Evolutionary conservation across 495 filamentous ascomycete species (phyloP), one percentile per base, ranked within the genome.

Genomic region (Penicillium robsamsonii): DNA sequence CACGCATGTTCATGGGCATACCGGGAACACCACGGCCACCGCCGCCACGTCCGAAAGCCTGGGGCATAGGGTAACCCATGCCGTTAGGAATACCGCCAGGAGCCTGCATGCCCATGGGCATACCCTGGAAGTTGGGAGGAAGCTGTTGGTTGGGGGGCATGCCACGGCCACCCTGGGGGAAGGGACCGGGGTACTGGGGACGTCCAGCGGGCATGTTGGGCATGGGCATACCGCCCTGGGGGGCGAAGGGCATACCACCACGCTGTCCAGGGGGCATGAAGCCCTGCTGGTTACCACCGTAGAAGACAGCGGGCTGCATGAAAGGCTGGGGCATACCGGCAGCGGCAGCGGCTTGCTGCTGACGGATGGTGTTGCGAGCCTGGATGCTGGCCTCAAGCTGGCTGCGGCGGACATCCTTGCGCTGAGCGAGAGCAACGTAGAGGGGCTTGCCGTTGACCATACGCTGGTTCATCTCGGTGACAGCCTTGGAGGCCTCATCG

Each of bases 341-440:
- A 50, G 86, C 90, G 51, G 95, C 92, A 50, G 92, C 93, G 64
- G 91, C 88, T 77, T 99, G 94, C 80, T 97, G 95, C 86, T 97
- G 92, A 62, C 95, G 86, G 69, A 97, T 86, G 75, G 94, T 91
- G 81, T 97, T 97, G 71, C 94, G 92, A 72, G 93, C 92, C 80
- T 97, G 95, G 71, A 99, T 97, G 81, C 90, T 96, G 61, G 93
- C 92, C 80, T 99, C 94, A 63, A 99, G 87, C 80, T 97, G 94
- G 78, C 82, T 95, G 84, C 97, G 94, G 75, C 94, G 92, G 64
- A 97, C 92, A 76, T 99, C 94, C 85, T 99, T 99, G 73, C 95
- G 91, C 83, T 97, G 95, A 52, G 94, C 94, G 45, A 99, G 83
- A 57, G 94, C 95, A 67, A 99, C 94, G 66, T 97, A 99, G 50